Conservation (phyloP, 2,329 filamentous ascomycete species). For the Diaporthe vexans region DNA sequence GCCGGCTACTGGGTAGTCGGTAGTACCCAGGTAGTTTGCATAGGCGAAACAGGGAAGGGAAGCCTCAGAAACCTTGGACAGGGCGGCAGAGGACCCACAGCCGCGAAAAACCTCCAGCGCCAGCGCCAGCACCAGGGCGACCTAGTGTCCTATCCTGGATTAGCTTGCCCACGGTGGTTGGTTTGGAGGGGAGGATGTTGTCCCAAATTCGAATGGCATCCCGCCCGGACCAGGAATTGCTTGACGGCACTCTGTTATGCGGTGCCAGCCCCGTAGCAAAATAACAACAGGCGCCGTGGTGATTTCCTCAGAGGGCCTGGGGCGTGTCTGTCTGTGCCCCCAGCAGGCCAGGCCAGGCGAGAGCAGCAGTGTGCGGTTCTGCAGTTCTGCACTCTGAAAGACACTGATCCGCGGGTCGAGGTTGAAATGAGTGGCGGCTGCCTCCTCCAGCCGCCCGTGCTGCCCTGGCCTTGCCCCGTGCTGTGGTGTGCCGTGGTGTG, state of each 20-base stretch:
- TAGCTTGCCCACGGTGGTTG: conserved; percentile 6
- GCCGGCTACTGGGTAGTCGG: conserved; percentile 4
- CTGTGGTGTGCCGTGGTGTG: no score
- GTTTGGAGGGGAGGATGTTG: conserved; percentile 2
- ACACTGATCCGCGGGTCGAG: neutral
- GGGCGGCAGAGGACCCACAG: conserved; percentile 13
- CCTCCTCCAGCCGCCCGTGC: conserved; percentile 13
- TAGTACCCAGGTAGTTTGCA: neutral
- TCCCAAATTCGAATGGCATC: conserved; percentile 20
- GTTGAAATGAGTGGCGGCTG: conserved; percentile 17
- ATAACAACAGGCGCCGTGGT: neutral
- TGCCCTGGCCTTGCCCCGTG: conserved; percentile 3
- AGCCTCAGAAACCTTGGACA: conserved; percentile 25
- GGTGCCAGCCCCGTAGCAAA: neutral
- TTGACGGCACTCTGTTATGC: neutral
- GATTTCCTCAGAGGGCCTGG: neutral
- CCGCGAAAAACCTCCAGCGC: conserved; percentile 26
- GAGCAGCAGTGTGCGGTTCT: neutral
- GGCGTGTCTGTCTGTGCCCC: neutral
- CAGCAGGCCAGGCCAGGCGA: neutral
- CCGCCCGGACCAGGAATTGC: conserved; percentile 7
- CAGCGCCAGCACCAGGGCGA: neutral
- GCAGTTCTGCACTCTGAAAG: neutral
- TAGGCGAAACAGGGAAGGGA: conserved; percentile 28
- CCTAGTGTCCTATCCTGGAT: neutral